Conservation (phyloP, 2,329 filamentous ascomycete genomes). For the Colletotrichum tamarilloi region DNA sequence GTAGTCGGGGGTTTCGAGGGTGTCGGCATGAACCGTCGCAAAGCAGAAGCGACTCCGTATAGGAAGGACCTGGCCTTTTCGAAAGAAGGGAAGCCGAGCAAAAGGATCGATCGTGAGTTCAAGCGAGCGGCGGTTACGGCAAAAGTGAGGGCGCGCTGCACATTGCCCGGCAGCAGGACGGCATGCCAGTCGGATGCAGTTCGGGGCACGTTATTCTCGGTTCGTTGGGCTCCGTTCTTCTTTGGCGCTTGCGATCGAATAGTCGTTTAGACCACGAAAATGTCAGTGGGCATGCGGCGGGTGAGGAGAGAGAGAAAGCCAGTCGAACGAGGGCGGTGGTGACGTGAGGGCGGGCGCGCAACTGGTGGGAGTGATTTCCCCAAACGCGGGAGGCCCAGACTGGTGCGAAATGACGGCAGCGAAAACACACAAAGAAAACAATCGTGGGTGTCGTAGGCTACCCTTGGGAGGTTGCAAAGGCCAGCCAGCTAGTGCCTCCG, state of each 20-base stretch:
- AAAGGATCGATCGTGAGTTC: neutral
- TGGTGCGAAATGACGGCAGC: neutral
- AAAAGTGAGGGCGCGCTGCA: conserved; percentile 20
- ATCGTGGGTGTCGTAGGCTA: neutral
- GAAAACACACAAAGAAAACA: neutral
- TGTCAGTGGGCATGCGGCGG: conserved; percentile 11
- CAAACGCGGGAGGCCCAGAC: neutral
- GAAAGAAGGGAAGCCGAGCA: neutral
- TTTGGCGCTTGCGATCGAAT: neutral
- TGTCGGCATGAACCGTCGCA: neutral
- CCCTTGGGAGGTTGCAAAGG: neutral
- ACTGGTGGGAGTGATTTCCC: neutral
- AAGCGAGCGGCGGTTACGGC: conserved; percentile 21
- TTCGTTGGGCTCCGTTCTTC: neutral
- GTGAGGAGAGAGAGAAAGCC: conserved; percentile 5
- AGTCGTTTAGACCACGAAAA: neutral
- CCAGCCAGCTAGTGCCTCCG: neutral
- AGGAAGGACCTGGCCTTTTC: neutral
- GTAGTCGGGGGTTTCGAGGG: neutral
- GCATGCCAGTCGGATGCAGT: conserved; percentile 26
- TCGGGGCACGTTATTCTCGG: neutral
- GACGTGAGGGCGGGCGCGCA: conserved; percentile 10
- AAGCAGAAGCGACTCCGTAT: conserved; percentile 3
- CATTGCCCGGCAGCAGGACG: conserved; percentile 33
- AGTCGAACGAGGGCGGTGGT: neutral